These are phyloP conservation scores for Cadophora sp. DNA, from an alignment of 2,329 filamentous ascomycete genomes.

Conservation along the genomic window DNA sequence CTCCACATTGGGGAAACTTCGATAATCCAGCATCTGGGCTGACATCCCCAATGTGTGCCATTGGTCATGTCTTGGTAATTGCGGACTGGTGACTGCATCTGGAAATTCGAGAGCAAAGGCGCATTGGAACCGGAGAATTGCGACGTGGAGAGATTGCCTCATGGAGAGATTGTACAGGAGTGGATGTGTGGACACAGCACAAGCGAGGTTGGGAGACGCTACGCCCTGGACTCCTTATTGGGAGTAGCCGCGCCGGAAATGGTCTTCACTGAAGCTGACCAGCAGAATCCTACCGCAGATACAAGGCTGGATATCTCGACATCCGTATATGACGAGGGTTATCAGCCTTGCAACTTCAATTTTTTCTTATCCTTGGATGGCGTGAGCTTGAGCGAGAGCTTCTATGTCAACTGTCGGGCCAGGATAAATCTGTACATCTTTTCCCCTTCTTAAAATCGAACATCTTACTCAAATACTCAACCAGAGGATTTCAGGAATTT, in stretches of 20 bases:
- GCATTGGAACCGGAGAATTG: background rate
- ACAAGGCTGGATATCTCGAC: background rate
- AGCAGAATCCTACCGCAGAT: background rate
- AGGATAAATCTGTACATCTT: too few relatives aligned
- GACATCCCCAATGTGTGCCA: too few relatives aligned
- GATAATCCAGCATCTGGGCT: too few relatives aligned
- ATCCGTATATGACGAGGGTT: too few relatives aligned
- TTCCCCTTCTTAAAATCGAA: too few relatives aligned
- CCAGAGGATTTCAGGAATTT: too few relatives aligned
- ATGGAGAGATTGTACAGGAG: background rate
- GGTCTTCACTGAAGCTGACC: background rate
- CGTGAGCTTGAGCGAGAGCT: too few relatives aligned
- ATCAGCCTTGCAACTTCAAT: too few relatives aligned
- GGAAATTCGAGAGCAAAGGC: background rate
- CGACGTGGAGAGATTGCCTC: background rate
- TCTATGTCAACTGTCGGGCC: too few relatives aligned
- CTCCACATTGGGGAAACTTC: too few relatives aligned
- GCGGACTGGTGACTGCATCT: slow-evolving; percentile 1
- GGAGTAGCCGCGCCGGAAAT: background rate
- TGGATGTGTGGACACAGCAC: background rate
- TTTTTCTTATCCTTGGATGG: too few relatives aligned
- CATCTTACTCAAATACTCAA: too few relatives aligned
- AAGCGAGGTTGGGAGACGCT: background rate
- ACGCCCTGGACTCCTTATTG: background rate
- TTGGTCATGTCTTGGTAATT: background rate